phyloP scores from a whole-genome alignment of 345 rosid species.

The Salix dunnii region DNA sequence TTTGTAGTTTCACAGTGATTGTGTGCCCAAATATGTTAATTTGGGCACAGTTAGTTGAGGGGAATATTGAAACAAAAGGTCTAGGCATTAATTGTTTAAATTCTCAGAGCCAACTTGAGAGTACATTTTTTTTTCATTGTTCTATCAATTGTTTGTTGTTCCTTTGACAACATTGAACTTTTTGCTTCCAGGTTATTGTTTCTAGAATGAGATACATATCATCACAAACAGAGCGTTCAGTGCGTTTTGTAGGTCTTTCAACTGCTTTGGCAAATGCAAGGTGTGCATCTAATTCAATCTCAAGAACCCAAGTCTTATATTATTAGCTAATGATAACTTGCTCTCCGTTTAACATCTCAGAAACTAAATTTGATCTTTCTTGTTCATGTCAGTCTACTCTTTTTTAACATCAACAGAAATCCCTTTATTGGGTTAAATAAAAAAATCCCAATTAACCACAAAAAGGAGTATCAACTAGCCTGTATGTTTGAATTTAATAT shows the following conservation, averaged over 20 bases:
- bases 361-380: neutral
- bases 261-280: constrained; percentile 98
- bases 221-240: constrained; percentile 90
- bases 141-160: neutral
- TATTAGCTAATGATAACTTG: neutral
- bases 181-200: constrained; percentile 73
- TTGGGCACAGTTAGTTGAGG: neutral
- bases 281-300: constrained; percentile 26
- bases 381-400: too few species aligned
- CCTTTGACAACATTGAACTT: constrained; percentile 6
- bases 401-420: too few species aligned
- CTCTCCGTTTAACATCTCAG: neutral
- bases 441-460: too few species aligned
- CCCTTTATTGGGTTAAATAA: too few species aligned
- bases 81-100: neutral
- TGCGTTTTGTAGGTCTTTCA: constrained; percentile 92
- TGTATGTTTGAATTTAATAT: too few species aligned
- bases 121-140: neutral
- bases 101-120: neutral
- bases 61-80: neutral
- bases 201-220: constrained; percentile 99
- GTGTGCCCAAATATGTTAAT: neutral
- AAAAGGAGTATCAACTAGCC: too few species aligned
- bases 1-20: neutral
- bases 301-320: neutral